These are phyloP conservation scores for Microcyclospora tardicrescens DNA, from an alignment of 2,329 filamentous ascomycete genomes.

Conservation along the genomic window DNA sequence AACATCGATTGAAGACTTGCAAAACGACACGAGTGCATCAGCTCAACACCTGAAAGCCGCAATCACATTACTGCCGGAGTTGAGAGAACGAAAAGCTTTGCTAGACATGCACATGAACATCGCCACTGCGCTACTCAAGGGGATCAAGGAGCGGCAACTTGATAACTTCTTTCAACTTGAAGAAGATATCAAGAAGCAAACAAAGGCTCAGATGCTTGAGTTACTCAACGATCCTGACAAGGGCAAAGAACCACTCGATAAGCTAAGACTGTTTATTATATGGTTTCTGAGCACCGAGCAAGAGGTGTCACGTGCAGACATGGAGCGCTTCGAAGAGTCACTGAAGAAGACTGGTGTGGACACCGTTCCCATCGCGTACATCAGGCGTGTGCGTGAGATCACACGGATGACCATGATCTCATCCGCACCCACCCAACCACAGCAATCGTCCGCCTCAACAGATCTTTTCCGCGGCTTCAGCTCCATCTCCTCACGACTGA, in stretches of 20 bases:
- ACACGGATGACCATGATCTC: conserved; percentile 98
- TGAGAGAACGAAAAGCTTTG: conserved; percentile 81
- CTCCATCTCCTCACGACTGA: conserved; percentile 79
- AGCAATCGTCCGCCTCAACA: conserved; percentile 48
- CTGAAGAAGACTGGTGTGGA: conserved; percentile 64
- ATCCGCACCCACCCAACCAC: conserved; percentile 54
- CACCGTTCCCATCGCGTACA: conserved; percentile 65
- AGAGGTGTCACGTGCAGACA: conserved; percentile 68
- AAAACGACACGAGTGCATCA: conserved; percentile 76
- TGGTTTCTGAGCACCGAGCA: conserved; percentile 93
- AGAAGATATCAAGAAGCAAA: conserved; percentile 83
- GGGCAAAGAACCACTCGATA: conserved; percentile 74
- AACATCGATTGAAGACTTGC: conserved; percentile 80
- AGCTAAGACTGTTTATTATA: conserved; percentile 87
- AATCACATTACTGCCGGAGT: conserved; percentile 80
- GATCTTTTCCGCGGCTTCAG: conserved; percentile 91
- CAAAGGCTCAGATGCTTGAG: conserved; percentile 77
- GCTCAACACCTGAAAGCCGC: conserved; percentile 92
- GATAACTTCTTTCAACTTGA: conserved; percentile 96
- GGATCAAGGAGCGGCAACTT: conserved; percentile 87
- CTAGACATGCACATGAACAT: conserved; percentile 99
- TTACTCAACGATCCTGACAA: conserved; percentile 69
- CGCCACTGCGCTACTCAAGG: conserved; percentile 61
- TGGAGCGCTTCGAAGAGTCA: conserved; percentile 75
- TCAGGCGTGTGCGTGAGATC: conserved; percentile 81